phyloP scores from a whole-genome alignment of 2,329 filamentous ascomycete genomes.

The Trichophaea hybrida region DNA sequence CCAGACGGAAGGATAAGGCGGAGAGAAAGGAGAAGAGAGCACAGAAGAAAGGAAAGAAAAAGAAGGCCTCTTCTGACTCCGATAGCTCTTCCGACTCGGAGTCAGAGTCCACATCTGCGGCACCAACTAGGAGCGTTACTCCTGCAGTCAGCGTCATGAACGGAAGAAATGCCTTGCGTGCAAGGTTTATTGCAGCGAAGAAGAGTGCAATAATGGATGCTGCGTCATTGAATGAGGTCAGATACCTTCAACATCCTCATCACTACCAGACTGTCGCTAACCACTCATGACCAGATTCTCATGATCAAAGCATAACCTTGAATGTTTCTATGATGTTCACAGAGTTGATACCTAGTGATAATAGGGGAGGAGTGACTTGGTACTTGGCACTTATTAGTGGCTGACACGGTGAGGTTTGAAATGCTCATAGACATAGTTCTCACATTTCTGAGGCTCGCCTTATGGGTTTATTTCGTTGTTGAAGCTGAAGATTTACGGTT shows the following conservation, averaged over 20 bases:
- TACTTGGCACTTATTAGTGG: too few relatives aligned
- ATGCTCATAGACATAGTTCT: too few relatives aligned
- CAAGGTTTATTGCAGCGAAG: conserved; percentile 79
- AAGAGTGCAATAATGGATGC: conserved; percentile 66
- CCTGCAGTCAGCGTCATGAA: conserved; percentile 30
- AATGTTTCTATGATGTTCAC: not conserved
- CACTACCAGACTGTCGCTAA: conserved; percentile 8
- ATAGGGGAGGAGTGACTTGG: too few relatives aligned
- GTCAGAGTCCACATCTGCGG: conserved; percentile 34
- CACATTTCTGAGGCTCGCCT: too few relatives aligned
- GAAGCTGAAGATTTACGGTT: too few relatives aligned
- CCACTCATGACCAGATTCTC: conserved; percentile 41
- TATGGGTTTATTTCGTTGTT: too few relatives aligned
- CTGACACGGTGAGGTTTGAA: too few relatives aligned
- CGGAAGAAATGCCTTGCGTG: conserved; percentile 58
- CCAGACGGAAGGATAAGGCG: conserved; percentile 34
- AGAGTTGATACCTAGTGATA: too few relatives aligned
- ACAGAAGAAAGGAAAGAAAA: conserved; percentile 19
- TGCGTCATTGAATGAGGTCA: conserved; percentile 72
- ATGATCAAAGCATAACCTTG: conserved; percentile 44
- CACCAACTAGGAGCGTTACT: conserved; percentile 35
- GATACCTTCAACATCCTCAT: conserved; percentile 22
- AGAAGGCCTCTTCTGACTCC: conserved; percentile 20
- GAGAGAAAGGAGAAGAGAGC: conserved; percentile 31
- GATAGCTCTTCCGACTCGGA: conserved; percentile 27